These are phyloP conservation scores for Cymbopogon citratus DNA, from an alignment of 176 grass and related monocot genomes.

Conservation along the genomic window DNA sequence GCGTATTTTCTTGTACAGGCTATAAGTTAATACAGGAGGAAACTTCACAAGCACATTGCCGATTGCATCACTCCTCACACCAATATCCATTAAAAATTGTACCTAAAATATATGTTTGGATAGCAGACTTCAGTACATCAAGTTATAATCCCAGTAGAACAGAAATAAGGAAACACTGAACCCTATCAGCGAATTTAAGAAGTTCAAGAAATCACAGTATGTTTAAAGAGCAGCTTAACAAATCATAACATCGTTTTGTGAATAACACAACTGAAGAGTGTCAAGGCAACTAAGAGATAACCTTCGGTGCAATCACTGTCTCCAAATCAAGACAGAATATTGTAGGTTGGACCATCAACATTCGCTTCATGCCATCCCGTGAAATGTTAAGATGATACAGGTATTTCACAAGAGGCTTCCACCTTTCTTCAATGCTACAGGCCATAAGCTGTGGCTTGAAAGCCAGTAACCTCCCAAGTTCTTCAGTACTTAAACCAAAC, in stretches of 20 bases:
- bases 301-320: slow-evolving; percentile 84
- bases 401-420: slow-evolving; percentile 87
- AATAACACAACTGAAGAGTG: not conserved
- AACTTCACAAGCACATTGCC: slow-evolving; percentile 87
- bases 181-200: not conserved
- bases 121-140: not conserved
- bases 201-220: not conserved
- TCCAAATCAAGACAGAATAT: slow-evolving; percentile 96
- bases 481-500: slow-evolving; percentile 66
- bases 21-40: slow-evolving; percentile 71
- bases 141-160: not conserved
- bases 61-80: slow-evolving; percentile 69
- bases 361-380: slow-evolving; percentile 84
- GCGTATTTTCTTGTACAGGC: slow-evolving; percentile 87
- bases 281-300: slow-evolving; percentile 24
- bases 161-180: not conserved
- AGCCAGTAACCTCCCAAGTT: slow-evolving; percentile 67
- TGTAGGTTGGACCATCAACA: slow-evolving; percentile 75
- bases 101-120: slow-evolving; percentile 47
- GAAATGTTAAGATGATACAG: slow-evolving; percentile 76
- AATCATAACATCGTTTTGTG: not conserved
- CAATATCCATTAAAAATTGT: slow-evolving; percentile 84
- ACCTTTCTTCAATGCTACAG: slow-evolving; percentile 91
- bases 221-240: not conserved
- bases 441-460: slow-evolving; percentile 93